Evolutionary conservation across 768 basidiomycete genomes (phyloP), one percentile per base, ranked within the genome.

Genomic region (Psilocybe tampanensis): DNA sequence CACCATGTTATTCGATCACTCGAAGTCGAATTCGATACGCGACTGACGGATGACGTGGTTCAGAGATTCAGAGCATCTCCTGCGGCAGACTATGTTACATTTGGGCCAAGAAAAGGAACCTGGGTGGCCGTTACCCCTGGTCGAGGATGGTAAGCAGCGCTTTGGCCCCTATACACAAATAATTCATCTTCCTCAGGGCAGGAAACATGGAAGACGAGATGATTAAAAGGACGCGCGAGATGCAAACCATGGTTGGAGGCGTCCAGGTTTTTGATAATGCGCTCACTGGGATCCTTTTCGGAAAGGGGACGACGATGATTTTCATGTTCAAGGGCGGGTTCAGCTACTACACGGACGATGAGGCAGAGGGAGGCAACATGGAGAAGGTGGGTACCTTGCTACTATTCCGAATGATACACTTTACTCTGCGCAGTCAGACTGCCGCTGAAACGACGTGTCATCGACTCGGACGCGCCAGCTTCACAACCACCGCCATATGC

Each of bases 251-350:
- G 15, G 13, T 24, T 8, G 51, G 36, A 39, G 36, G 51, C 15
- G 39, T 23, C 9, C 9, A 44, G 12, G 7, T 17, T 9, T 52
- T 52, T 34, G 23, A 52, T n/a, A 22, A 18, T 6, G 11, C 22
- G 15, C 21, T 52, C 8, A 41, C 29, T n/a, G 51, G 51, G 6
- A 52, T 52, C 21, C 39, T 56, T 8, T 44, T 42, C 55, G 26
- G 55, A 7, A 42, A 56, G 42, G 55, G 55, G 2, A 23, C 17
- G 26, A 56, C 55, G 5, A 44, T 56, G 55, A 56, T 56, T 15
- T 56, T 49, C 23, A 33, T 50, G 29, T 49, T 56, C 22, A 21
- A 23, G 18, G 41, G 23, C 3, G 22, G 21, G 8, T 56, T 56
- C 18, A 44, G 41, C 22, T 54, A 45, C 34, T 52, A 34, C 47